A percentile compares a stretch with the other conserved stretches of the same genome.
phyloP scores from a whole-genome alignment of 139 green algal species.

The Diplosphaera chodatii region DNA sequence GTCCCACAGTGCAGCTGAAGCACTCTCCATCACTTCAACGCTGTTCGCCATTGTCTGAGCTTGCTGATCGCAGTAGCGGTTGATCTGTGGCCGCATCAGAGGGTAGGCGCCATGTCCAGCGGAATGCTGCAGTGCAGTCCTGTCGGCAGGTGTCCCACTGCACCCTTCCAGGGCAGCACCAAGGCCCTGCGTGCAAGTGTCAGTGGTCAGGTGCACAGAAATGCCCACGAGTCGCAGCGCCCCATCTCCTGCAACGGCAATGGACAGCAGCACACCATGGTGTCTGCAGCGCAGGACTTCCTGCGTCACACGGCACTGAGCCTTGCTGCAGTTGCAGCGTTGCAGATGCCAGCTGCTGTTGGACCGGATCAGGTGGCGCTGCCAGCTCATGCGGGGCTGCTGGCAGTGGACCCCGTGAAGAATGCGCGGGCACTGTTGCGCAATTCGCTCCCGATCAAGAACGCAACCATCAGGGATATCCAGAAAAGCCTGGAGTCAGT shows the following conservation, averaged over 20 bases:
- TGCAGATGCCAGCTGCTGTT: slow-evolving; percentile 3
- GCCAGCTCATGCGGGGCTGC: slow-evolving; percentile 10
- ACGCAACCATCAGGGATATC: slow-evolving; percentile 82
- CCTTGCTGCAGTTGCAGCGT: slow-evolving; percentile 10
- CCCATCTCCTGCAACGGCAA: not conserved
- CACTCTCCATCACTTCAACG: too few species aligned
- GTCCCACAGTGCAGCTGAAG: too few species aligned
- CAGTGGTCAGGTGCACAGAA: not conserved
- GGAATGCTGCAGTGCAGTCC: not conserved
- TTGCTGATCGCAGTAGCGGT: too few species aligned
- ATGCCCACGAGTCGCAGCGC: not conserved
- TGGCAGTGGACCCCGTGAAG: slow-evolving; percentile 64
- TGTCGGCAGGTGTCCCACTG: not conserved
- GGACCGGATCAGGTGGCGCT: slow-evolving; percentile 8
- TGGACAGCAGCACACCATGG: not conserved
- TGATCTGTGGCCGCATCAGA: too few species aligned
- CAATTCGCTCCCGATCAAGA: slow-evolving; percentile 90
- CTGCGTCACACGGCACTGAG: slow-evolving; percentile 6
- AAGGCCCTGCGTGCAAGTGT: not conserved
- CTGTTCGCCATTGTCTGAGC: too few species aligned
- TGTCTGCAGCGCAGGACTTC: not conserved
- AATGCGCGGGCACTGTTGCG: slow-evolving; percentile 87
- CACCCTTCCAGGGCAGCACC: not conserved
- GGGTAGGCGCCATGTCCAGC: not conserved
- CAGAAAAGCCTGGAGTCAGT: slow-evolving; percentile 84